Evolutionary conservation across 768 basidiomycete genomes (phyloP).

Genomic region (Paxillus involutus): DNA sequence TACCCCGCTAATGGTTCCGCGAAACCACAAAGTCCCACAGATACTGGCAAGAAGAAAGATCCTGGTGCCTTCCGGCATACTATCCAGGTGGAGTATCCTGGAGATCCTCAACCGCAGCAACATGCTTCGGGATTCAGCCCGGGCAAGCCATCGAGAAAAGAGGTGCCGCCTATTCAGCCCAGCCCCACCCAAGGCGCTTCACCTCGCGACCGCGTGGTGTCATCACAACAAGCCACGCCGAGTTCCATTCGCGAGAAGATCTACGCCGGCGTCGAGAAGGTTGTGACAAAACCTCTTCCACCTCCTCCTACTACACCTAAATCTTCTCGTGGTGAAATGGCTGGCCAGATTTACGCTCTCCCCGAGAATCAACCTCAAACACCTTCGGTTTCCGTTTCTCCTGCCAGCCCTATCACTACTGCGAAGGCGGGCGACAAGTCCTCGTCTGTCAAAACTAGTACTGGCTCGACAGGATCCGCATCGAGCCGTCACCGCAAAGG

Average conservation of each 20-base stretch:
- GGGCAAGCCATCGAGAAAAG: constrained; percentile 19
- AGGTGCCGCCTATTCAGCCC: constrained; percentile 6
- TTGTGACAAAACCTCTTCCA: constrained; percentile 31
- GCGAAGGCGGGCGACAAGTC: constrained; percentile 27
- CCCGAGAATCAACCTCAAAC: constrained; percentile 30
- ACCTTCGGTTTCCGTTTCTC: constrained; percentile 35
- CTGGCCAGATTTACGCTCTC: constrained; percentile 19
- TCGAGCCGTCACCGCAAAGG: constrained; percentile 62
- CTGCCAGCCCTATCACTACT: constrained; percentile 42
- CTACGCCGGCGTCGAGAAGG: constrained; percentile 7
- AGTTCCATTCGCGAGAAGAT: constrained; percentile 17
- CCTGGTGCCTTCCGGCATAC: constrained; percentile 73
- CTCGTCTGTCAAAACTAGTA: constrained; percentile 26
- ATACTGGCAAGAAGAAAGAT: constrained; percentile 48
- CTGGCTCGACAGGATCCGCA: constrained; percentile 38
- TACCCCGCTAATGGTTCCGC: constrained; percentile 25
- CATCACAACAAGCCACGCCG: constrained; percentile 5
- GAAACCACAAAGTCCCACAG: constrained; percentile 38
- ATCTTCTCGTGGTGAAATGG: constrained; percentile 15
- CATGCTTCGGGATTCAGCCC: constrained; percentile 18
- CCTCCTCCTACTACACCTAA: constrained; percentile 21
- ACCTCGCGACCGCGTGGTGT: constrained; percentile 17
- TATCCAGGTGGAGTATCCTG: constrained; percentile 91
- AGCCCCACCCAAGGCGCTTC: constrained; percentile 13
- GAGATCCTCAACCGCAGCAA: constrained; percentile 44